Conservation (phyloP, 495 filamentous ascomycete genomes). For the Trichoderma asperelloides region DNA sequence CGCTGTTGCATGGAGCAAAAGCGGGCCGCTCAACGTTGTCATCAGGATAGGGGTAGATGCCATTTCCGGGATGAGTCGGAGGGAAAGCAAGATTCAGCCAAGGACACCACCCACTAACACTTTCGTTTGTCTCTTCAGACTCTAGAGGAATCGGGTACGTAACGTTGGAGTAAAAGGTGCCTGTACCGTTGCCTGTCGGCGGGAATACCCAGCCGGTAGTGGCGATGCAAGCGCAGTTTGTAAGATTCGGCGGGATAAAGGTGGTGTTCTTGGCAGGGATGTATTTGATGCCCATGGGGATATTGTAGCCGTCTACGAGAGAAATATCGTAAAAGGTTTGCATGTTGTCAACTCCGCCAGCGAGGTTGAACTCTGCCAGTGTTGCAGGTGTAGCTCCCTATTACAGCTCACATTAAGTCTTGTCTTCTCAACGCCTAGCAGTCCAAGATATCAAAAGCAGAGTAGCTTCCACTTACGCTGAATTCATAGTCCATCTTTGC, state of each 20-base stretch:
- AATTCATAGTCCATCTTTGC: conserved; percentile 55
- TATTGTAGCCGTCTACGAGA: conserved; percentile 77
- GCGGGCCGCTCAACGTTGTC: conserved; percentile 52
- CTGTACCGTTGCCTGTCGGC: conserved; percentile 30
- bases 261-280: conserved; percentile 44
- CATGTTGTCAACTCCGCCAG: conserved; percentile 42
- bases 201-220: conserved; percentile 46
- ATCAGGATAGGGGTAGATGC: conserved; percentile 69
- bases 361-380: conserved; percentile 67
- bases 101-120: conserved; percentile 63
- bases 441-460: background rate
- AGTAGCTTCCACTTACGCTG: conserved; percentile 46
- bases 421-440: background rate
- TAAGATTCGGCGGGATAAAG: conserved; percentile 62
- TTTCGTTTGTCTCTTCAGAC: conserved; percentile 32
- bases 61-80: conserved; percentile 54
- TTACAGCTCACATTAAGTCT: conserved; percentile 11
- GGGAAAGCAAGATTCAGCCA: conserved; percentile 60
- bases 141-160: conserved; percentile 59
- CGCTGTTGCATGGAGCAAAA: conserved; percentile 64
- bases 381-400: conserved; percentile 59
- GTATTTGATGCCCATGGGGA: conserved; percentile 60
- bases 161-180: conserved; percentile 40
- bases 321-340: conserved; percentile 79
- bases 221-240: conserved; percentile 62